Conservation (phyloP, 306 rosid genomes). For the Pueraria montana region DNA sequence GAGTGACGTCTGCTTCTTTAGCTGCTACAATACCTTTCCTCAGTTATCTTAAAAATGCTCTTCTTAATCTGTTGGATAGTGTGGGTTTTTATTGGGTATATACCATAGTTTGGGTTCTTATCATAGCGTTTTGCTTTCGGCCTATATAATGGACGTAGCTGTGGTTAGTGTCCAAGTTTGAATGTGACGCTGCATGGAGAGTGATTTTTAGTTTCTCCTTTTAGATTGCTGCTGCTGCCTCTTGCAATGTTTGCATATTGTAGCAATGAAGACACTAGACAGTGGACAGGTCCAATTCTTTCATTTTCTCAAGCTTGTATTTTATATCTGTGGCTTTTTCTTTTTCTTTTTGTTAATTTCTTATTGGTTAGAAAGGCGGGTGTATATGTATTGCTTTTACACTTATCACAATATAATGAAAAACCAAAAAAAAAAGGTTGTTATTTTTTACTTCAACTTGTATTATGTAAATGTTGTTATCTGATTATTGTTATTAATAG, state of each 20-base stretch:
- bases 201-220: constrained; percentile 58
- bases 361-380: constrained; percentile 52
- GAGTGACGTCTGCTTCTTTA: constrained; percentile 47
- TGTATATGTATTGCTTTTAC: constrained; percentile 65
- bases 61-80: constrained; percentile 54
- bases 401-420: constrained; percentile 52
- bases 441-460: constrained; percentile 7
- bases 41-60: constrained; percentile 55
- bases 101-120: constrained; percentile 53
- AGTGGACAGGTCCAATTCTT: constrained; percentile 65
- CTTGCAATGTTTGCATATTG: constrained; percentile 58
- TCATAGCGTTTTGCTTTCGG: constrained; percentile 52
- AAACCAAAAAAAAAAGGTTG: constrained; percentile 44
- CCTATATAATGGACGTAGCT: constrained; percentile 52
- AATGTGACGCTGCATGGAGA: constrained; percentile 72
- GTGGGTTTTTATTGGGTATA: constrained; percentile 55
- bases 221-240: constrained; percentile 56
- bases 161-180: constrained; percentile 60
- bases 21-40: constrained; percentile 39
- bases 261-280: constrained; percentile 54
- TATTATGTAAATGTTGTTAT: background rate
- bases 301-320: constrained; percentile 60
- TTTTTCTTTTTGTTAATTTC: background rate
- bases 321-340: background rate
- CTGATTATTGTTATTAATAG: background rate